A percentile compares a stretch with the other conserved stretches of the same genome.
Evolutionary conservation across 2,329 filamentous ascomycete species (phyloP).

Genomic region (Sporothrix pseudoabietina): DNA sequence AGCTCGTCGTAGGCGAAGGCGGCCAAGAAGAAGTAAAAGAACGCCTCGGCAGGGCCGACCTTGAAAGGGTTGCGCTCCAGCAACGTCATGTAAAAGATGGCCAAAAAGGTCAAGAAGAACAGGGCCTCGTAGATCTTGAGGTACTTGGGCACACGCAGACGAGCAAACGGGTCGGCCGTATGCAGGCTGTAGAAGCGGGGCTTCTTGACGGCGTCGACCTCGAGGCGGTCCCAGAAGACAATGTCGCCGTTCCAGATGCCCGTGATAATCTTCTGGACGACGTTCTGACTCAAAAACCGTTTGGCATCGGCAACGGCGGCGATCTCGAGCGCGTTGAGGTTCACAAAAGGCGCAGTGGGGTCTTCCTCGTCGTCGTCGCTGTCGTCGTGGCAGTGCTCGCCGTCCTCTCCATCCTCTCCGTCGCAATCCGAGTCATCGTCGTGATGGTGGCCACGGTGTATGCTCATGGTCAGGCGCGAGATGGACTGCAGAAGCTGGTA

Average conservation of each 20-base stretch:
- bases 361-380: conserved; percentile 57
- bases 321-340: conserved; percentile 84
- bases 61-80: conserved; percentile 67
- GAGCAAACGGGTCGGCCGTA: conserved; percentile 71
- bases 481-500: conserved; percentile 57
- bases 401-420: conserved; percentile 54
- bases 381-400: conserved; percentile 50
- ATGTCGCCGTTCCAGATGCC: conserved; percentile 87
- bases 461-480: conserved; percentile 57
- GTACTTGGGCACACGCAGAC: conserved; percentile 77
- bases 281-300: conserved; percentile 76
- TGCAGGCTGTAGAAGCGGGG: conserved; percentile 72
- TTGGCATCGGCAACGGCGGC: conserved; percentile 80
- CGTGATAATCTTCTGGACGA: conserved; percentile 80
- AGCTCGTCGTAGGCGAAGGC: conserved; percentile 88
- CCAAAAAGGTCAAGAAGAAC: conserved; percentile 76
- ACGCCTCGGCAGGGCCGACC: conserved; percentile 68
- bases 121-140: conserved; percentile 81
- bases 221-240: conserved; percentile 82
- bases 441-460: conserved; percentile 43
- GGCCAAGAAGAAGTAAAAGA: conserved; percentile 83
- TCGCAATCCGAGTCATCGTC: conserved; percentile 37
- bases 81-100: conserved; percentile 83
- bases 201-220: conserved; percentile 70
- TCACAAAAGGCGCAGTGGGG: conserved; percentile 71